A percentile compares a stretch with the other conserved stretches of the same genome.
phyloP scores from a whole-genome alignment of 2,329 filamentous ascomycete genomes.

The Exophiala spinifera region DNA sequence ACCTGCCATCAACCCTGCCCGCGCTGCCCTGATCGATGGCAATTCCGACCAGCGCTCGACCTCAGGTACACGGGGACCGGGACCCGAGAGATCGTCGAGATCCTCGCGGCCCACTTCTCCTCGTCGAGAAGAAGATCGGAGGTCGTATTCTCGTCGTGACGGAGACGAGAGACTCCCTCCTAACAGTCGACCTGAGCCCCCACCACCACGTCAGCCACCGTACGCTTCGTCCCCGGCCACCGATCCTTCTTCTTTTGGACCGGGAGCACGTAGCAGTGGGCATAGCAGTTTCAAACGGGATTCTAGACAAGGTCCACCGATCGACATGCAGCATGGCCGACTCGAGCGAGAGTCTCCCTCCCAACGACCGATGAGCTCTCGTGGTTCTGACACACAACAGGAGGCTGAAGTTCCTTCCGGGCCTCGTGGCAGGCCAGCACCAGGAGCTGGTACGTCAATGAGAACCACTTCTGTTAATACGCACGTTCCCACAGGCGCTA shows the following conservation, averaged over 20 bases:
- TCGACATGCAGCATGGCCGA: slow-evolving; percentile 47
- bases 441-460: slow-evolving; percentile 24
- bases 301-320: slow-evolving; percentile 22
- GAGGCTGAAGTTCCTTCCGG: slow-evolving; percentile 52
- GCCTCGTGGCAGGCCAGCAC: slow-evolving; percentile 42
- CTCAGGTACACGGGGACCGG: slow-evolving; percentile 14
- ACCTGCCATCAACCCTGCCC: slow-evolving; percentile 30
- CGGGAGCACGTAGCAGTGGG: slow-evolving; percentile 5
- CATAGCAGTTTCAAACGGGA: slow-evolving; percentile 16
- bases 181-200: slow-evolving; percentile 12
- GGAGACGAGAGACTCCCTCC: slow-evolving; percentile 20
- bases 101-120: slow-evolving; percentile 27
- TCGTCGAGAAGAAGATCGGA: slow-evolving; percentile 27
- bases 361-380: slow-evolving; percentile 33
- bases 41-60: slow-evolving; percentile 19
- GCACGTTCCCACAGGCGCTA: slow-evolving; percentile 19
- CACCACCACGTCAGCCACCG: slow-evolving; percentile 2
- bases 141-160: slow-evolving; percentile 21
- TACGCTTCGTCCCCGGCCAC: not conserved
- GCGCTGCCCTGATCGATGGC: slow-evolving; percentile 32
- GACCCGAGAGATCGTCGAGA: slow-evolving; percentile 20
- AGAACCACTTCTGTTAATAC: slow-evolving; percentile 20
- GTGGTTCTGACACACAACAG: slow-evolving; percentile 44
- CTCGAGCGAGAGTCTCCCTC: slow-evolving; percentile 39
- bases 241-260: slow-evolving; percentile 6